Percentiles rank a stretch among this genome's conserved stretches.
phyloP scores from a whole-genome alignment of 1,139 yeast species.

The Suhomyces choctaworum region DNA sequence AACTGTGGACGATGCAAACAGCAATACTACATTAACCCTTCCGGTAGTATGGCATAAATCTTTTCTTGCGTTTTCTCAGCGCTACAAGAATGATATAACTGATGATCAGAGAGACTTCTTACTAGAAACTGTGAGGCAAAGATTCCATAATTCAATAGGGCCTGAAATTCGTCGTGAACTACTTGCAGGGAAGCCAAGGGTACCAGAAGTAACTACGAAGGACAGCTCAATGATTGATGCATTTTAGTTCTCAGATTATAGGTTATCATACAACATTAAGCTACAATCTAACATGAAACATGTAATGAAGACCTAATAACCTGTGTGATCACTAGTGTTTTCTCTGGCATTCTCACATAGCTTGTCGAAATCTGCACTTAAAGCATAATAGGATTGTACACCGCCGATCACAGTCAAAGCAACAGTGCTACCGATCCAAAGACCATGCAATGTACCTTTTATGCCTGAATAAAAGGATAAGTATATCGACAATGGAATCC shows the following conservation, averaged over 20 bases:
- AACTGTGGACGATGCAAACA: slow-evolving; percentile 30
- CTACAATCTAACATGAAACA: too few species aligned
- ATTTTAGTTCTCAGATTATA: slow-evolving; percentile 31
- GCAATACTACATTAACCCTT: slow-evolving; percentile 52
- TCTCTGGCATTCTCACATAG: slow-evolving; percentile 44
- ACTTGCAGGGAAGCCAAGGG: slow-evolving; percentile 68
- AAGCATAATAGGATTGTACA: slow-evolving; percentile 50
- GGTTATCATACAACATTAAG: too few species aligned
- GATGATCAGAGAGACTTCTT: slow-evolving; percentile 95
- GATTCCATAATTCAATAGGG: slow-evolving; percentile 85
- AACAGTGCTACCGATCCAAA: slow-evolving; percentile 55
- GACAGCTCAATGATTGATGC: slow-evolving; percentile 45
- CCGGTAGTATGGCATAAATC: slow-evolving; percentile 99
- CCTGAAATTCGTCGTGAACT: slow-evolving; percentile 95
- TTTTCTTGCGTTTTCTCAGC: slow-evolving; percentile 87
- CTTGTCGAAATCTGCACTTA: slow-evolving; percentile 40
- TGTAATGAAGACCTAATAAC: background rate
- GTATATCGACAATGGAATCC: slow-evolving; percentile 51
- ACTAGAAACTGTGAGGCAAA: slow-evolving; percentile 85
- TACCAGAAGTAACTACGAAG: slow-evolving; percentile 26
- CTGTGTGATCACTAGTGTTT: slow-evolving; percentile 28
- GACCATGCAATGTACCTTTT: slow-evolving; percentile 48
- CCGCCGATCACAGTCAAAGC: slow-evolving; percentile 53
- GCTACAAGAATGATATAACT: slow-evolving; percentile 94
- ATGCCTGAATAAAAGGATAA: slow-evolving; percentile 49